Conservation (phyloP, 2,329 filamentous ascomycete species). For the Xylaria sp. region DNA sequence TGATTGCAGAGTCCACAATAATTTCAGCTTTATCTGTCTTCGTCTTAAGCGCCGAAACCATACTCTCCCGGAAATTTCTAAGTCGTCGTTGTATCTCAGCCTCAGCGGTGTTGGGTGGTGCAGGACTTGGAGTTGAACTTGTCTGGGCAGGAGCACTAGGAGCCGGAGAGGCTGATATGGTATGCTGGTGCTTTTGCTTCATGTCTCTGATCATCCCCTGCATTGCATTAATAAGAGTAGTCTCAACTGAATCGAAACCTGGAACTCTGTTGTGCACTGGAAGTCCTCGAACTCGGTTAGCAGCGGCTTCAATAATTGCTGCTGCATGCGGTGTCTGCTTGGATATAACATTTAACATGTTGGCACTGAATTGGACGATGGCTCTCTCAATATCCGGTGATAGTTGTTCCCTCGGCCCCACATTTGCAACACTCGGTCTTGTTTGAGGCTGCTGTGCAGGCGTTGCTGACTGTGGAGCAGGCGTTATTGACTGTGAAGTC, state of each 20-base stretch:
- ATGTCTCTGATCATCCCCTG: constrained; percentile 48
- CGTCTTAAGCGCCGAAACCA: constrained; percentile 46
- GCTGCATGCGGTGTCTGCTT: constrained; percentile 46
- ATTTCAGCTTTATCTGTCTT: constrained; percentile 48
- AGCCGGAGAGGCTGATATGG: constrained; percentile 44
- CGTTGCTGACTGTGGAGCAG: constrained; percentile 33
- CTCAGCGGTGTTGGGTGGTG: constrained; percentile 42
- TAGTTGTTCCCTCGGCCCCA: constrained; percentile 32
- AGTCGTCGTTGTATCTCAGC: constrained; percentile 48
- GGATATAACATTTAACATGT: constrained; percentile 46
- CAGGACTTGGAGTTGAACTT: constrained; percentile 44
- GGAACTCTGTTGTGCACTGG: constrained; percentile 43
- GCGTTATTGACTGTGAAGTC: constrained; percentile 32
- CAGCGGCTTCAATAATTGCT: constrained; percentile 48
- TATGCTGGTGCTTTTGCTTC: constrained; percentile 41
- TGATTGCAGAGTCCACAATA: constrained; percentile 50
- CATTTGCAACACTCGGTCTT: constrained; percentile 25
- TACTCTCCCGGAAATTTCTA: constrained; percentile 47
- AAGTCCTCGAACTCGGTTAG: constrained; percentile 46
- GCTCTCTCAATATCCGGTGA: constrained; percentile 47
- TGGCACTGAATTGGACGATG: constrained; percentile 47
- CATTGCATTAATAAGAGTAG: constrained; percentile 45
- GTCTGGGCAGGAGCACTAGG: constrained; percentile 36
- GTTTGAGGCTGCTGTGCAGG: constrained; percentile 33
- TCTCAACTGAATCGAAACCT: constrained; percentile 46